A percentile compares a stretch with the other conserved stretches of the same genome.
phyloP scores from a whole-genome alignment of 768 basidiomycete genomes.

The Macrolepiota fuliginosa region DNA sequence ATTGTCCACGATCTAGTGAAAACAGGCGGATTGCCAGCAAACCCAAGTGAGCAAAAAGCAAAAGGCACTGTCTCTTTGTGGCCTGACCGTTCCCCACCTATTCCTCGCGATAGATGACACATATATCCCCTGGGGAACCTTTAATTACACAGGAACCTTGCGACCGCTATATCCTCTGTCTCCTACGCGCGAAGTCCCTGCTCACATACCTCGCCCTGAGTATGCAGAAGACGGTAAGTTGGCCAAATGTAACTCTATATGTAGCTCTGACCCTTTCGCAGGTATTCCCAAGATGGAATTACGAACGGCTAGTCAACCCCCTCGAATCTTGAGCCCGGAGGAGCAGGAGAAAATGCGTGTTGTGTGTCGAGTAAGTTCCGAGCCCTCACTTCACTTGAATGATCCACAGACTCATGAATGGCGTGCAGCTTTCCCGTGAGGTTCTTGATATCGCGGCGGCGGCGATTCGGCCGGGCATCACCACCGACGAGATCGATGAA shows the following conservation, averaged over 20 bases:
- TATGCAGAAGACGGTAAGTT: conserved; percentile 61
- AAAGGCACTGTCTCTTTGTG: not conserved
- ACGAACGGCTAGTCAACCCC: conserved; percentile 55
- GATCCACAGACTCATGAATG: not conserved
- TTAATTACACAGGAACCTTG: conserved; percentile 74
- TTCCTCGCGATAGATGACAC: conserved; percentile 52
- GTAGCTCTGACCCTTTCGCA: conserved; percentile 24
- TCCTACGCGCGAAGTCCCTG: conserved; percentile 70
- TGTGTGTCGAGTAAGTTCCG: conserved; percentile 71
- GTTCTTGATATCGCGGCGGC: conserved; percentile 93
- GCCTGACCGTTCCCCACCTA: not conserved
- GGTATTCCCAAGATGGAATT: conserved; percentile 61
- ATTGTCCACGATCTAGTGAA: conserved; percentile 64
- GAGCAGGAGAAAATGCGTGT: conserved; percentile 90
- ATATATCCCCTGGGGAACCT: conserved; percentile 78
- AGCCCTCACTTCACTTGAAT: not conserved
- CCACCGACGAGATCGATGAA: conserved; percentile 92
- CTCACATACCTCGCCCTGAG: conserved; percentile 84
- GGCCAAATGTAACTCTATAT: conserved; percentile 6
- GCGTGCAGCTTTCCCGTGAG: conserved; percentile 75
- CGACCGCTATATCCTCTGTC: conserved; percentile 90
- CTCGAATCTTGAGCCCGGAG: conserved; percentile 61
- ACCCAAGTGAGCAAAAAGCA: not conserved
- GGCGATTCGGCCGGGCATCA: conserved; percentile 84
- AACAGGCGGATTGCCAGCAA: conserved; percentile 17